Conservation (phyloP, 345 rosid genomes). For the Aquilaria yunnanensis region DNA sequence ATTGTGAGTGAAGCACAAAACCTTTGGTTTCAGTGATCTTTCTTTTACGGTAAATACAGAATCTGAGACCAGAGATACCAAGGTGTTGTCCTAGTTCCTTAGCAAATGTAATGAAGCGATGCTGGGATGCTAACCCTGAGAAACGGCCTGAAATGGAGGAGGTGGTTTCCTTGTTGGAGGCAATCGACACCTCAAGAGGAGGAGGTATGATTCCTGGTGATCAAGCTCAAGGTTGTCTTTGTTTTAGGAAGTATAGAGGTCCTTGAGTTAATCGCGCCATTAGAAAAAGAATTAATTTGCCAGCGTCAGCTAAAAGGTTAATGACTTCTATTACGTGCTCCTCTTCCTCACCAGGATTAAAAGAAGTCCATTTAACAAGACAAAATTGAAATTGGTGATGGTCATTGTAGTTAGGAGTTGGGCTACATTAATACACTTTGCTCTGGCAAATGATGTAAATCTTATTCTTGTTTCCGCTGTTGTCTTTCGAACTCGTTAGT, state of each 20-base stretch:
- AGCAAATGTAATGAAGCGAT: conserved; percentile 86
- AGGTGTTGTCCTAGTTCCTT: conserved; percentile 93
- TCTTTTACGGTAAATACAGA: conserved; percentile 33
- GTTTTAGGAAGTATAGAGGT: conserved; percentile 81
- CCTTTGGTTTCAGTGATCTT: neutral
- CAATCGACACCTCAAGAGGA: conserved; percentile 78
- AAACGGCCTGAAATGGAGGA: conserved; percentile 98
- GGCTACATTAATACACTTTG: neutral
- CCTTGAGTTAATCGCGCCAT: conserved; percentile 37
- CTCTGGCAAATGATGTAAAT: conserved; percentile 26
- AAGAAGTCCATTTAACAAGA: neutral
- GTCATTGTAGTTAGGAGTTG: conserved; percentile 16
- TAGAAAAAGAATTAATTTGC: conserved; percentile 8
- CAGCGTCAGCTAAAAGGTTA: neutral
- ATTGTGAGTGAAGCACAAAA: too few relatives aligned
- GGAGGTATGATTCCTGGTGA: conserved; percentile 97
- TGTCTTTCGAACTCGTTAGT: conserved; percentile 10
- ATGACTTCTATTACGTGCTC: conserved; percentile 11
- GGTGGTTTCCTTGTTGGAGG: conserved; percentile 87
- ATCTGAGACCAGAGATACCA: conserved; percentile 95
- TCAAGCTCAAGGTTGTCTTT: conserved; percentile 76
- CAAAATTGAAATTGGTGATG: conserved; percentile 10
- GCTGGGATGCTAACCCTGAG: conserved; percentile 97
- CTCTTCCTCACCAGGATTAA: neutral
- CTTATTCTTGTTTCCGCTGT: conserved; percentile 14